Evolutionary conservation across 2,329 filamentous ascomycete genomes (phyloP).

Genomic region (Fusarium incarnatum): DNA sequence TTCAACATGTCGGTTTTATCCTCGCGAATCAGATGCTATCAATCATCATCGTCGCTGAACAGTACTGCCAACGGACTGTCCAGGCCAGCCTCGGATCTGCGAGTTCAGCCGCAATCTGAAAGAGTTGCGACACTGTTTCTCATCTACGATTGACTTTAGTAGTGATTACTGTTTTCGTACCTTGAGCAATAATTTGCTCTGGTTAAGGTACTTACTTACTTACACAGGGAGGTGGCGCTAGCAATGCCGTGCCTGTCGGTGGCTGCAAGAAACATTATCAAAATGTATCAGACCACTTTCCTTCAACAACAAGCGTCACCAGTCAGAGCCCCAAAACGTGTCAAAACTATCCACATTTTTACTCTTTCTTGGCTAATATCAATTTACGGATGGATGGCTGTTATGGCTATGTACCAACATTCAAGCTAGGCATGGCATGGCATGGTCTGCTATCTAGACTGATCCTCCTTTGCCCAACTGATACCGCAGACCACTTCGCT

Average conservation of each 20-base stretch:
- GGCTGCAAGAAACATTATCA: slow-evolving; percentile 22
- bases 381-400: neutral
- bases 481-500: slow-evolving; percentile 36
- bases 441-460: slow-evolving; percentile 8
- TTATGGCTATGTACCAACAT: slow-evolving; percentile 16
- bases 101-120: slow-evolving; percentile 2
- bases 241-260: slow-evolving; percentile 7
- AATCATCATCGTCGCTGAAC: neutral
- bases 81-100: neutral
- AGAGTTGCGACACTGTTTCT: neutral
- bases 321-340: slow-evolving; percentile 21
- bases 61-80: neutral
- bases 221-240: slow-evolving; percentile 25
- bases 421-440: slow-evolving; percentile 3
- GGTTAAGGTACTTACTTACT: neutral
- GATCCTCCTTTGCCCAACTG: slow-evolving; percentile 13
- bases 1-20: slow-evolving; percentile 14
- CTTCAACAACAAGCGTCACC: slow-evolving; percentile 19
- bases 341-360: slow-evolving; percentile 23
- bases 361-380: slow-evolving; percentile 16
- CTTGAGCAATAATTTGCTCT: neutral
- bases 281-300: slow-evolving; percentile 34
- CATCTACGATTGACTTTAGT: slow-evolving; percentile 15
- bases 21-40: slow-evolving; percentile 31
- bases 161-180: neutral